phyloP scores from a whole-genome alignment of 2,329 filamentous ascomycete genomes.

The Beauveria sp. region DNA sequence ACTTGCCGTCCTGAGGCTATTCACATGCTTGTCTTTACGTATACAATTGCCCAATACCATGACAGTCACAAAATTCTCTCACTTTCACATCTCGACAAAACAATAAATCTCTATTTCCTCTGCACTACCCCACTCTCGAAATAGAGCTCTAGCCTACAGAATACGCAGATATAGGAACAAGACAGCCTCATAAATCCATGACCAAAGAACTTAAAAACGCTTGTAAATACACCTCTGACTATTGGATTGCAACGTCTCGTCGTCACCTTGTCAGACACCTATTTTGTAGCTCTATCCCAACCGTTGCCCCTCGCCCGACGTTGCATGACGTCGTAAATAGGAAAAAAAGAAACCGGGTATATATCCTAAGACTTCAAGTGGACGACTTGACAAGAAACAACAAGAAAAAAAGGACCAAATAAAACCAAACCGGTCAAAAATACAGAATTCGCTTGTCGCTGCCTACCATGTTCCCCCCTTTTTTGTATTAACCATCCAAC shows the following conservation, averaged over 20 bases:
- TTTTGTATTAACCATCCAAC: constrained; percentile 8
- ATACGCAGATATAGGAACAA: too few relatives aligned
- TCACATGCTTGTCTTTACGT: too few relatives aligned
- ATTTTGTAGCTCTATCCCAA: neutral
- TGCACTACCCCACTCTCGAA: too few relatives aligned
- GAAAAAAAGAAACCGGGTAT: constrained; percentile 10
- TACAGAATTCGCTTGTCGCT: constrained; percentile 6
- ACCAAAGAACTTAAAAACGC: neutral
- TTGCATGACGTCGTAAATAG: neutral
- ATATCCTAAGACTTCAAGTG: constrained; percentile 14
- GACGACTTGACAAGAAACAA: neutral
- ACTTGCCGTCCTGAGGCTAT: too few relatives aligned
- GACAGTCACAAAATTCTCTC: too few relatives aligned
- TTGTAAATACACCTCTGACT: neutral
- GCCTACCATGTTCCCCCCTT: neutral
- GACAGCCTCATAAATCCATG: neutral
- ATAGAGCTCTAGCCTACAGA: neutral
- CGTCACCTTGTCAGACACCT: neutral
- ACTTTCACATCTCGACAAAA: too few relatives aligned
- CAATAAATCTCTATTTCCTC: too few relatives aligned
- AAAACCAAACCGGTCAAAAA: constrained; percentile 9
- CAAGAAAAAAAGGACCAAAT: neutral
- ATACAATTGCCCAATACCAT: neutral
- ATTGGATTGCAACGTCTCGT: neutral
- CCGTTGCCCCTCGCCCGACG: neutral